Conservation (phyloP, 495 filamentous ascomycete genomes). For the Lophiotrema nucula region DNA sequence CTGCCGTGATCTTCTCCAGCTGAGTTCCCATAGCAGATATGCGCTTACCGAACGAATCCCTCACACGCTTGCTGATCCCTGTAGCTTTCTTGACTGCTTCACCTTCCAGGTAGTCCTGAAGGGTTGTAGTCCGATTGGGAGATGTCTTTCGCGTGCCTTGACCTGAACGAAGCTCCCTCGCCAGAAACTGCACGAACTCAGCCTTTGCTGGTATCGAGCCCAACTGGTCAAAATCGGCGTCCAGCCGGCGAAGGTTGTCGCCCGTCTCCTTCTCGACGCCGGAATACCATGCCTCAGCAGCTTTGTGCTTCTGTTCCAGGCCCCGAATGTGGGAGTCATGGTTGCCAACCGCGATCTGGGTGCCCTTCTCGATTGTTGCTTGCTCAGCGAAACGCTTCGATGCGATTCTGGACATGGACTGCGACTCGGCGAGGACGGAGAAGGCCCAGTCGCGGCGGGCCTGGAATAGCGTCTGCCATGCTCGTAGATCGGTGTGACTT, state of each 20-base stretch:
- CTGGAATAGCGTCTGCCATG: constrained; percentile 81
- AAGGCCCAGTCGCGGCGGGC: constrained; percentile 72
- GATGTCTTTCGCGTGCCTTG: constrained; percentile 19
- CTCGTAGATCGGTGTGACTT: constrained; percentile 67
- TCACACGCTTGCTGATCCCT: constrained; percentile 46
- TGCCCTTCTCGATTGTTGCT: constrained; percentile 67
- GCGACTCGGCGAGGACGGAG: constrained; percentile 62
- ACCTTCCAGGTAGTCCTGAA: constrained; percentile 71
- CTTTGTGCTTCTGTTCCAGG: constrained; percentile 69
- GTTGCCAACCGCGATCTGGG: constrained; percentile 77
- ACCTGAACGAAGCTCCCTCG: constrained; percentile 22
- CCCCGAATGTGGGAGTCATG: constrained; percentile 72
- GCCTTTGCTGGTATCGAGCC: constrained; percentile 59
- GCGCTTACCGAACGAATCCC: constrained; percentile 54
- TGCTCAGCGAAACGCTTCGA: constrained; percentile 61
- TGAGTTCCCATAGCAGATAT: constrained; percentile 52
- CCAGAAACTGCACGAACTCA: constrained; percentile 55
- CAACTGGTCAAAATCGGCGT: constrained; percentile 62
- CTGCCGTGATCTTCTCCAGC: constrained; percentile 53
- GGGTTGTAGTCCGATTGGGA: constrained; percentile 41
- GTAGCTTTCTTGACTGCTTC: constrained; percentile 66
- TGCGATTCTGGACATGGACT: constrained; percentile 54
- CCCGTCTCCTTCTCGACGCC: constrained; percentile 70
- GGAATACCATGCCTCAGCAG: constrained; percentile 70
- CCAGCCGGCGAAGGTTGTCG: constrained; percentile 63